Evolutionary conservation across 202 grass and related monocot species (phyloP).

Genomic region (Panicum virgatum): DNA sequence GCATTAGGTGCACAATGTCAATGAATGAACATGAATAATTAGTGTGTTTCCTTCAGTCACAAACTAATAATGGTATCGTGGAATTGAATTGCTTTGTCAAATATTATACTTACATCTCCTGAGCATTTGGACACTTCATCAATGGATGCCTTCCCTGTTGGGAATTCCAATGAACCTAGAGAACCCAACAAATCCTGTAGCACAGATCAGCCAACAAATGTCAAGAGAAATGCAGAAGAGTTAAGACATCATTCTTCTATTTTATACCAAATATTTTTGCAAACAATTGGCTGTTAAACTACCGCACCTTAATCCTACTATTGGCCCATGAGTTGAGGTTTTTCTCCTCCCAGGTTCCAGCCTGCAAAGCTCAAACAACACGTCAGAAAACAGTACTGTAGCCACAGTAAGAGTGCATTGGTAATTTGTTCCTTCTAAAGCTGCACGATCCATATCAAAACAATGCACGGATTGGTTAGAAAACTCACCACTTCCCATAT

Average conservation of each 20-base stretch:
- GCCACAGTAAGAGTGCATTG: neutral
- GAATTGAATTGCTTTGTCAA: neutral
- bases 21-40: neutral
- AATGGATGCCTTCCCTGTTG: slow-evolving; percentile 76
- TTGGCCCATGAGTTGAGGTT: slow-evolving; percentile 96
- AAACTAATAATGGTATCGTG: neutral
- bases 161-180: slow-evolving; percentile 68
- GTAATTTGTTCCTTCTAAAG: neutral
- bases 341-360: slow-evolving; percentile 98
- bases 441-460: neutral
- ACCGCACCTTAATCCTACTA: slow-evolving; percentile 81
- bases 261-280: neutral
- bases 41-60: neutral
- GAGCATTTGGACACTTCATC: slow-evolving; percentile 87
- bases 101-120: slow-evolving; percentile 70
- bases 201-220: neutral
- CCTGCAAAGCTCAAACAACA: slow-evolving; percentile 48
- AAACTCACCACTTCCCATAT: neutral
- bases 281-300: neutral
- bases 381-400: neutral
- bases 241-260: neutral
- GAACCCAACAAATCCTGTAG: slow-evolving; percentile 77
- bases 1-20: neutral
- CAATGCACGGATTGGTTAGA: neutral
- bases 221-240: neutral